Conservation (phyloP, 495 filamentous ascomycete genomes). For the Aspergillus saccharolyticus region DNA sequence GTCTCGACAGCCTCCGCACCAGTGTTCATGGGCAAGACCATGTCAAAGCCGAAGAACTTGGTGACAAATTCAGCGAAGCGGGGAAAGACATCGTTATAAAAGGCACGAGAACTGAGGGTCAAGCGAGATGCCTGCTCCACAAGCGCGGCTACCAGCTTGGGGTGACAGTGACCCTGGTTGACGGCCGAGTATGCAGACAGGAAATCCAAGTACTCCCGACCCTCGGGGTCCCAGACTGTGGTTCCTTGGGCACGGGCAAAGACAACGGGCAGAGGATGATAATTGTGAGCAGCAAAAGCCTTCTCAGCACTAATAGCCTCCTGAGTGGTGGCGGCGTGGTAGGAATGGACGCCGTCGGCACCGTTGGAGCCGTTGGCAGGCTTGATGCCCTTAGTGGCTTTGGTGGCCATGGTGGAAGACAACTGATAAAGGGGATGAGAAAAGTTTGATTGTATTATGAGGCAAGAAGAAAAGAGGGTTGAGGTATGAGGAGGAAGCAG, state of each 20-base stretch:
- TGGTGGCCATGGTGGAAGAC: conserved; percentile 38
- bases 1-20: conserved; percentile 99
- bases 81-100: conserved; percentile 99
- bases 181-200: conserved; percentile 96
- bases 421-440: not conserved
- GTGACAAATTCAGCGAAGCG: conserved; percentile 92
- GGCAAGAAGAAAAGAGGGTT: conserved; percentile 6
- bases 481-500: not conserved
- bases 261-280: conserved; percentile 93
- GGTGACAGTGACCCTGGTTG: conserved; percentile 98
- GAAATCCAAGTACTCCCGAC: conserved; percentile 95
- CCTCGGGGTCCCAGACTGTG: conserved; percentile 95
- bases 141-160: conserved; percentile 84
- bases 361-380: conserved; percentile 12
- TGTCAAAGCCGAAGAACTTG: conserved; percentile 87
- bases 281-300: conserved; percentile 92
- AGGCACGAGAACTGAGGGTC: conserved; percentile 91
- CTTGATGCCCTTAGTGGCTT: conserved; percentile 24
- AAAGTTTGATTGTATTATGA: too few relatives aligned
- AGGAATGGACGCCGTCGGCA: conserved; percentile 45
- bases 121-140: conserved; percentile 85
- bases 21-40: conserved; percentile 99
- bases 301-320: conserved; percentile 76
- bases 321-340: conserved; percentile 77
- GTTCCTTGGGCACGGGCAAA: conserved; percentile 78